Evolutionary conservation across 2,329 filamentous ascomycete species (phyloP).

Genomic region (Fusarium sp.): DNA sequence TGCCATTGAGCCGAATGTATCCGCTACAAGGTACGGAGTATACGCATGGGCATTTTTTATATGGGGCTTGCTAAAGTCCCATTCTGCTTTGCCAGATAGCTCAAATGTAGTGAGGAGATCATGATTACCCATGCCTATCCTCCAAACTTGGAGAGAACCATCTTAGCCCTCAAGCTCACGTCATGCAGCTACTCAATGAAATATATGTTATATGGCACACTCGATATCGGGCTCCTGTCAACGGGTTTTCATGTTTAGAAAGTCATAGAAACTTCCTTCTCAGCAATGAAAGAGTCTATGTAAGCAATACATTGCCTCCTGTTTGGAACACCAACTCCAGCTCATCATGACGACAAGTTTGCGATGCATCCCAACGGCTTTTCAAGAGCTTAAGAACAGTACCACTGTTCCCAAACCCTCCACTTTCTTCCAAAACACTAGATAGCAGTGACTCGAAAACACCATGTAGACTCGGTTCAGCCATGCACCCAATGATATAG

Average conservation of each 20-base stretch:
- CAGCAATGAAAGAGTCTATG: background rate
- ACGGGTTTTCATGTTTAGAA: no score
- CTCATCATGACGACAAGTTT: background rate
- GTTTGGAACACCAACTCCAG: background rate
- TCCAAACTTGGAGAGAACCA: background rate
- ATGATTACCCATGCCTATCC: background rate
- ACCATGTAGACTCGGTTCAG: rapidly evolving
- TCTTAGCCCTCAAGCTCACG: rapidly evolving
- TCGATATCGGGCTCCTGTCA: no score
- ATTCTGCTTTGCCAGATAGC: no score
- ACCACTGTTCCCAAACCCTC: background rate
- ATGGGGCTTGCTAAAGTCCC: background rate
- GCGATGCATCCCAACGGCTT: background rate
- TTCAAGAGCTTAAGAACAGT: background rate
- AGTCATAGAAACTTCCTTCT: no score
- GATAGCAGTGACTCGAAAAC: background rate
- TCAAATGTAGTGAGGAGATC: no score
- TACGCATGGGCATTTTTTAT: no score
- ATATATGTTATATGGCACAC: no score
- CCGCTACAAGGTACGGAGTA: no score
- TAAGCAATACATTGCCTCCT: background rate
- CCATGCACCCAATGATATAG: background rate
- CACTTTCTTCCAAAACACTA: background rate
- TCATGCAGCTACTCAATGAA: no score
- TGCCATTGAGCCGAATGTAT: background rate